A percentile compares a stretch with the other conserved stretches of the same genome.
phyloP scores from a whole-genome alignment of 2,329 filamentous ascomycete genomes.

The Setomelanomma holmii region DNA sequence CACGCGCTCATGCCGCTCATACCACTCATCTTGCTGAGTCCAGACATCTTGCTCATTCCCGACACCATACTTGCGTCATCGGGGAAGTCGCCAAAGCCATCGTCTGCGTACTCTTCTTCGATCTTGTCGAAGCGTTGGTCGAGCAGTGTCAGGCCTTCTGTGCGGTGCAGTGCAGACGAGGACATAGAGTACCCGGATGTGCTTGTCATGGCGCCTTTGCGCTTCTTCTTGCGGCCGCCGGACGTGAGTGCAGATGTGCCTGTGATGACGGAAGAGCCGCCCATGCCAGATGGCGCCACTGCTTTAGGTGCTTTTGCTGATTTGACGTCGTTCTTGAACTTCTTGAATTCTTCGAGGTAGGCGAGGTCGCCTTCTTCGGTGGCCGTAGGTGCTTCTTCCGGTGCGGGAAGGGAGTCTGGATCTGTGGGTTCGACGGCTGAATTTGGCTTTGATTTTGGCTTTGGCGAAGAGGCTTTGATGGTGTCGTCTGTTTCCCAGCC shows the following conservation, averaged over 20 bases:
- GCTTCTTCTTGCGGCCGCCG: slow-evolving; percentile 87
- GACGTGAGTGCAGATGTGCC: slow-evolving; percentile 70
- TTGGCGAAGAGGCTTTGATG: slow-evolving; percentile 66
- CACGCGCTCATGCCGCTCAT: slow-evolving; percentile 43
- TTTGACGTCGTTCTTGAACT: slow-evolving; percentile 84
- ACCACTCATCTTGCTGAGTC: slow-evolving; percentile 49
- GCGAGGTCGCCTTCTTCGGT: slow-evolving; percentile 67
- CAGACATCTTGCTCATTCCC: slow-evolving; percentile 60
- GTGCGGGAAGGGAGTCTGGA: slow-evolving; percentile 38
- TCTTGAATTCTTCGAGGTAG: slow-evolving; percentile 92
- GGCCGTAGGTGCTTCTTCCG: slow-evolving; percentile 42
- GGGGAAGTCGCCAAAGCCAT: slow-evolving; percentile 41
- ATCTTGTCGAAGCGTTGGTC: slow-evolving; percentile 92
- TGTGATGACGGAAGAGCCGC: slow-evolving; percentile 75
- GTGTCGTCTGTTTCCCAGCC: slow-evolving; percentile 97
- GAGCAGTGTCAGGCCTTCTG: slow-evolving; percentile 82
- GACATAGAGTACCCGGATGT: slow-evolving; percentile 91
- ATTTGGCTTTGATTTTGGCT: slow-evolving; percentile 45
- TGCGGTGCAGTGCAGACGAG: slow-evolving; percentile 84
- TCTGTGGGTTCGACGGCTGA: slow-evolving; percentile 59
- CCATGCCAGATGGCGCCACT: slow-evolving; percentile 67
- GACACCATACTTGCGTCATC: slow-evolving; percentile 57
- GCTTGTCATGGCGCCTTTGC: slow-evolving; percentile 90
- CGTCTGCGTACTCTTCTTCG: slow-evolving; percentile 75
- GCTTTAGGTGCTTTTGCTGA: slow-evolving; percentile 51